A percentile compares a stretch with the other conserved stretches of the same genome.
These are phyloP conservation scores for Spinacia oleracea DNA, from an alignment of 179 eudicot genomes.

Conservation along the genomic window DNA sequence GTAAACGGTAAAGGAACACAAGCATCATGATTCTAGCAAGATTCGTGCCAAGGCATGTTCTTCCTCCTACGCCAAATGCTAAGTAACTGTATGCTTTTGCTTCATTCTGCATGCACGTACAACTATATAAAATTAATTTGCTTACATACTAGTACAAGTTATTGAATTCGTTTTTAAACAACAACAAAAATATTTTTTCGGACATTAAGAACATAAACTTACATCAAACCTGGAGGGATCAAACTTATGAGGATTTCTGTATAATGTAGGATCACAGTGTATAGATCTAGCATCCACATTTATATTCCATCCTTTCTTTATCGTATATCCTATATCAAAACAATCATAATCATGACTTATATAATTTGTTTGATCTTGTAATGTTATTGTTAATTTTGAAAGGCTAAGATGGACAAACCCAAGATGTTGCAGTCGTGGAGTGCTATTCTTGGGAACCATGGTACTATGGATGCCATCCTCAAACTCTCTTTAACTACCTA, in stretches of 20 bases:
- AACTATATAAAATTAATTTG: too few species aligned
- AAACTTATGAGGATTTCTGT: slow-evolving; percentile 28
- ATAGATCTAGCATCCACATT: slow-evolving; percentile 37
- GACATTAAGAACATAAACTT: slow-evolving; percentile 11
- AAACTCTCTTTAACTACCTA: slow-evolving; percentile 32
- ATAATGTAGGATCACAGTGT: slow-evolving; percentile 33
- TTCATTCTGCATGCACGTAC: slow-evolving; percentile 29
- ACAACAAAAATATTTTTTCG: too few species aligned
- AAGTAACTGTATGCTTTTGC: slow-evolving; percentile 32
- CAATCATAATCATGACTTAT: too few species aligned
- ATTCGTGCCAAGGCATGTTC: slow-evolving; percentile 38
- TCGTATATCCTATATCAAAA: slow-evolving; percentile 23
- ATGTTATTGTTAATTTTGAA: too few species aligned
- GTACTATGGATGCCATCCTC: slow-evolving; percentile 40
- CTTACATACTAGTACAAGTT: neutral
- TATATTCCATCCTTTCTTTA: slow-evolving; percentile 38
- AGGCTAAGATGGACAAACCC: too few species aligned
- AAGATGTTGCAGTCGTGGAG: slow-evolving; percentile 23
- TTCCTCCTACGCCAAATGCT: slow-evolving; percentile 38
- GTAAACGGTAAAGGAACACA: slow-evolving; percentile 33
- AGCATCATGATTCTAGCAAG: slow-evolving; percentile 37
- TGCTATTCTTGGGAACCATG: slow-evolving; percentile 40
- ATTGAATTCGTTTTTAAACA: too few species aligned
- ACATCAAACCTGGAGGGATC: slow-evolving; percentile 35
- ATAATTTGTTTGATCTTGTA: too few species aligned